phyloP scores from a whole-genome alignment of 805 yeast species.

The Teunomyces aglyptinius region DNA sequence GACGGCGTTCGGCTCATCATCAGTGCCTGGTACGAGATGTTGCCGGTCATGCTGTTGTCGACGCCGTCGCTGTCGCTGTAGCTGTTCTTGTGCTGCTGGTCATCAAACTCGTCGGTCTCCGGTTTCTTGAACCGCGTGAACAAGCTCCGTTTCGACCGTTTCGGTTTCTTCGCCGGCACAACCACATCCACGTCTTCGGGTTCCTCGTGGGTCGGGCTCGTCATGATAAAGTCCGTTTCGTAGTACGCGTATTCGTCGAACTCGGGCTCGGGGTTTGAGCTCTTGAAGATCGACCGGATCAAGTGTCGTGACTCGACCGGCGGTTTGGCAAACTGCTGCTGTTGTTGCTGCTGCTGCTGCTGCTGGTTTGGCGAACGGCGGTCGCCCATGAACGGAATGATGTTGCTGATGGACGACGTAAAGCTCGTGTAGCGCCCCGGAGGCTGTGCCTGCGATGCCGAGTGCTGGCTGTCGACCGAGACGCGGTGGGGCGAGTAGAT shows the following conservation, averaged over 20 bases:
- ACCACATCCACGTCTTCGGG: conserved; percentile 13
- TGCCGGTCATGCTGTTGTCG: conserved; percentile 8
- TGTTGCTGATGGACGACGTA: conserved; percentile 36
- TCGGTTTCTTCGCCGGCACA: conserved; percentile 23
- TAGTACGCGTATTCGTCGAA: too few species aligned
- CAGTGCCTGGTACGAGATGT: conserved; percentile 12
- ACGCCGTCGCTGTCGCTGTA: conserved; percentile 8
- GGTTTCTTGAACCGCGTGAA: conserved; percentile 37
- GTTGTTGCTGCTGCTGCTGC: conserved; percentile 11
- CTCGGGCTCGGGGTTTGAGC: conserved; percentile 4
- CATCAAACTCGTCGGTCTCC: conserved; percentile 12
- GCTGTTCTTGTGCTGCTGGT: conserved; percentile 6
- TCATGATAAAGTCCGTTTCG: conserved; percentile 15
- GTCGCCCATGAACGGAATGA: conserved; percentile 42
- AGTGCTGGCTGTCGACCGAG: conserved; percentile 30
- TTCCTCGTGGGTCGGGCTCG: conserved; percentile 23
- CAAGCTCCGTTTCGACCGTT: conserved; percentile 33
- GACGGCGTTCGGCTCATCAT: conserved; percentile 22
- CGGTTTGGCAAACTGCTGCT: conserved; percentile 9
- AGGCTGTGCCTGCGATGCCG: conserved; percentile 13
- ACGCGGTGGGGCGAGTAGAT: conserved; percentile 26
- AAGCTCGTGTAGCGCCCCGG: conserved; percentile 30
- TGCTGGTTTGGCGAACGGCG: conserved; percentile 18
- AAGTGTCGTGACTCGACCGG: conserved; percentile 27
- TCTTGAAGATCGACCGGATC: conserved; percentile 17